These are phyloP conservation scores for Wallacemonas rigidus DNA, from an alignment of 208 protist genomes.

Conservation along the genomic window DNA sequence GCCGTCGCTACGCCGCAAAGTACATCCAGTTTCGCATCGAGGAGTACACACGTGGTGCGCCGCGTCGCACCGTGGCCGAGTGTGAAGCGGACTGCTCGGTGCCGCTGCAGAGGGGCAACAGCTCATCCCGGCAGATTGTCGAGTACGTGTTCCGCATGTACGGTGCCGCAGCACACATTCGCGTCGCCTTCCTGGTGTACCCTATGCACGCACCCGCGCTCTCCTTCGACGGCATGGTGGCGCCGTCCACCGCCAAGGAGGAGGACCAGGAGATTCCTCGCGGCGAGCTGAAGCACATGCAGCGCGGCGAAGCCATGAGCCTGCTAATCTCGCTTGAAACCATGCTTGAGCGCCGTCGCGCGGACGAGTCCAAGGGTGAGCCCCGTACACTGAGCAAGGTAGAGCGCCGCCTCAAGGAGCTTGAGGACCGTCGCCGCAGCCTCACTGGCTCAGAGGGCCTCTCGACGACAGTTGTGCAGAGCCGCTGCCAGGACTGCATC, in stretches of 20 bases:
- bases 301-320: conserved; percentile 70
- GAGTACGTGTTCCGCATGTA: conserved; percentile 63
- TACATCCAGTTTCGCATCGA: conserved; percentile 83
- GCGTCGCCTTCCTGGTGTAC: conserved; percentile 74
- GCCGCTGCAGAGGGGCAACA: conserved; percentile 35
- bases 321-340: conserved; percentile 83
- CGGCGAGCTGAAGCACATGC: conserved; percentile 56
- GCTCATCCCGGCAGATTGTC: conserved; percentile 14
- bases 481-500: conserved; percentile 56
- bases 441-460: conserved; percentile 66
- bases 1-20: conserved; percentile 67
- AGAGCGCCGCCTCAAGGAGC: conserved; percentile 54
- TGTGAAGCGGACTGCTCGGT: conserved; percentile 71
- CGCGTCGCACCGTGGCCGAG: conserved; percentile 70
- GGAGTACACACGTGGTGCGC: conserved; percentile 71
- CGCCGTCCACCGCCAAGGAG: conserved; percentile 13
- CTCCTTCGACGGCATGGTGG: conserved; percentile 63
- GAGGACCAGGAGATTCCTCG: conserved; percentile 22
- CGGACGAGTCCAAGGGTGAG: conserved; percentile 27
- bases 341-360: conserved; percentile 66
- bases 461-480: conserved; percentile 50
- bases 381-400: conserved; percentile 29
- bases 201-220: conserved; percentile 54
- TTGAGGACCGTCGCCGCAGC: conserved; percentile 62
- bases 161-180: conserved; percentile 60